Conservation (phyloP, 495 filamentous ascomycete species). For the Choiromyces venosus region DNA sequence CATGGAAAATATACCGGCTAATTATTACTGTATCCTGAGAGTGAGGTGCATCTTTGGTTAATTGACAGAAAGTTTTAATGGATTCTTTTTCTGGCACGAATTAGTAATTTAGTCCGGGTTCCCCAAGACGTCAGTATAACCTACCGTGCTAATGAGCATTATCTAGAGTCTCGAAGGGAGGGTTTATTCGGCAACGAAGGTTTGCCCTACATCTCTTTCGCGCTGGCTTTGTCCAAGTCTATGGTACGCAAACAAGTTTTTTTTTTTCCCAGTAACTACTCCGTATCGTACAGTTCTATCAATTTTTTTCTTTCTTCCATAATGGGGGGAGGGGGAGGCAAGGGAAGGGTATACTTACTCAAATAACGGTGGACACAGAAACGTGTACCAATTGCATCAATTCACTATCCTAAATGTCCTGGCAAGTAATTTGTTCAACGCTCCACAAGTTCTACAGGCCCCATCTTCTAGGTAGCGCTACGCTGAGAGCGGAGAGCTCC, state of each 20-base stretch:
- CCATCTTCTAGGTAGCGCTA: background rate
- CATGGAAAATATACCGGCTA: background rate
- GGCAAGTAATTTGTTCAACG: background rate
- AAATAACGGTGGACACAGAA: background rate
- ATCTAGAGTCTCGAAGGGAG: background rate
- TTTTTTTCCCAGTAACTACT: background rate
- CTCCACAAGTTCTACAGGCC: background rate
- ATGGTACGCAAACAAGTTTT: background rate
- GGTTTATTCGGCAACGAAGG: background rate
- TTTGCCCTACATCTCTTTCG: background rate
- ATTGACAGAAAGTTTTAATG: background rate
- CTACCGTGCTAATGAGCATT: background rate
- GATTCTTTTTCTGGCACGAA: background rate
- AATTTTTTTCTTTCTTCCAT: background rate
- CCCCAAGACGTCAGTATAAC: background rate
- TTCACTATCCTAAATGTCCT: background rate
- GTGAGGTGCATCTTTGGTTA: background rate
- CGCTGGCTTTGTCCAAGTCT: background rate
- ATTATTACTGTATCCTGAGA: background rate
- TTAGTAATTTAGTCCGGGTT: background rate
- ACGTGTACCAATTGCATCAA: background rate
- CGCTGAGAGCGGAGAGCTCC: background rate
- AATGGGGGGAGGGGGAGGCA: background rate
- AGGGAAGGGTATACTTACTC: conserved; percentile 1
- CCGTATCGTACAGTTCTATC: background rate